Evolutionary conservation across 2,329 filamentous ascomycete species (phyloP), one percentile per base, ranked within the genome.

Genomic region (Beauveria bassiana): DNA sequence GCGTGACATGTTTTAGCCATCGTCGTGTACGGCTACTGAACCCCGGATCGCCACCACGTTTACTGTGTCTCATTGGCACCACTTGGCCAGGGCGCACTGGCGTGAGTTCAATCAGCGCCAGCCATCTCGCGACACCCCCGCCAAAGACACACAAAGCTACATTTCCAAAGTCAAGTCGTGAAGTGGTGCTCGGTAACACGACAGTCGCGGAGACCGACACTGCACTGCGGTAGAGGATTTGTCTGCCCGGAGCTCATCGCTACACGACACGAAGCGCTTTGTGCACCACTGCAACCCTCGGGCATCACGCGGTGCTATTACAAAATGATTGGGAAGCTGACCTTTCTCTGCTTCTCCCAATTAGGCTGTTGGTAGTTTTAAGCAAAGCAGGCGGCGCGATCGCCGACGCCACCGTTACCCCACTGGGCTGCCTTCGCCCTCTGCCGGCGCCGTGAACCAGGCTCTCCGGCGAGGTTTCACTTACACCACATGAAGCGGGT

Each of bases 251-350:
- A 24, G 22, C 52, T 12, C 22, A 43, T 24, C 26, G 52, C 52
- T 28, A n/a, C 45, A 49, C 55, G 45, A 9, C 20, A 40, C 7
- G n/a, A 5, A 22, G 31, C 34, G n/a, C 38, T 34, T 26, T 18
- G 43, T 10, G 18, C 18, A 26, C 18, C 5, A 28, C 10, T 34
- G 40, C 20, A 46, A 20, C 51, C 38, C 40, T 61, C 22, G 50
- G 51, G 31, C 59, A 42, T 55, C 59, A 61, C 43, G 50, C 50
- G 50, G 58, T 12, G 46, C 26, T 59, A 45, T 53, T 52, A 22
- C 34, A 31, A 24, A 20, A 38, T 34, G 49, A 60, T 42, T n/a
- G n/a, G 28, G 26, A 34, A 20, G 20, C 24, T 5, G 16, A 6
- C 22, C 26, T 9, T 26, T 31, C 10, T 18, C 26, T 60, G 12